These are phyloP conservation scores for Hymenoscyphus linearis DNA, from an alignment of 2,329 filamentous ascomycete species.

Conservation along the genomic window DNA sequence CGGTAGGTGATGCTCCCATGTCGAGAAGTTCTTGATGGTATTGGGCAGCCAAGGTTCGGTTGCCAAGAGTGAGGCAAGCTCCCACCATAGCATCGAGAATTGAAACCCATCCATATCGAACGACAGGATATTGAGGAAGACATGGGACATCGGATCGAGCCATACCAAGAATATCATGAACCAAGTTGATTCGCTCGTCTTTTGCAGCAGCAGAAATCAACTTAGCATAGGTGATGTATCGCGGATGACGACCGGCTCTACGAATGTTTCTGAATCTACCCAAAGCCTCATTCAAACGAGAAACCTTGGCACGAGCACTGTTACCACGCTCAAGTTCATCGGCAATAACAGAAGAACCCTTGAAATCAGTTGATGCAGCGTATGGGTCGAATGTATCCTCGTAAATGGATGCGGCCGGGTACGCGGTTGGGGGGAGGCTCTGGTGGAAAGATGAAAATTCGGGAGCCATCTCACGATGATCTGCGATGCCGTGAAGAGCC, in stretches of 20 bases:
- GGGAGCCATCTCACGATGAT: constrained; percentile 45
- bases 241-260: constrained; percentile 81
- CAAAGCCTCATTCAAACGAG: constrained; percentile 74
- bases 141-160: constrained; percentile 85
- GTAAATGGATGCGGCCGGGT: constrained; percentile 52
- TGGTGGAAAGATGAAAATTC: constrained; percentile 44
- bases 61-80: constrained; percentile 77
- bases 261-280: constrained; percentile 88
- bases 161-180: constrained; percentile 83
- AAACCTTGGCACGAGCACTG: constrained; percentile 56
- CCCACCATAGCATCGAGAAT: constrained; percentile 97
- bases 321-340: constrained; percentile 80
- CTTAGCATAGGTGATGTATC: constrained; percentile 96
- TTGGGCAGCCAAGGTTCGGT: constrained; percentile 73
- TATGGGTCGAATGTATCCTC: constrained; percentile 91
- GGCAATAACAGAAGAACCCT: constrained; percentile 84
- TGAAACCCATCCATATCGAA: constrained; percentile 92
- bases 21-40: constrained; percentile 89
- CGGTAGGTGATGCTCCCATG: constrained; percentile 86
- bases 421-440: constrained; percentile 46
- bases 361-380: constrained; percentile 84
- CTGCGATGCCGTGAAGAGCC: constrained; percentile 47
- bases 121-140: constrained; percentile 74
- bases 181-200: constrained; percentile 73
- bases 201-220: constrained; percentile 86